These are phyloP conservation scores for Jacaranda mimosifolia DNA, from an alignment of 257 asterid species.

Conservation along the genomic window DNA sequence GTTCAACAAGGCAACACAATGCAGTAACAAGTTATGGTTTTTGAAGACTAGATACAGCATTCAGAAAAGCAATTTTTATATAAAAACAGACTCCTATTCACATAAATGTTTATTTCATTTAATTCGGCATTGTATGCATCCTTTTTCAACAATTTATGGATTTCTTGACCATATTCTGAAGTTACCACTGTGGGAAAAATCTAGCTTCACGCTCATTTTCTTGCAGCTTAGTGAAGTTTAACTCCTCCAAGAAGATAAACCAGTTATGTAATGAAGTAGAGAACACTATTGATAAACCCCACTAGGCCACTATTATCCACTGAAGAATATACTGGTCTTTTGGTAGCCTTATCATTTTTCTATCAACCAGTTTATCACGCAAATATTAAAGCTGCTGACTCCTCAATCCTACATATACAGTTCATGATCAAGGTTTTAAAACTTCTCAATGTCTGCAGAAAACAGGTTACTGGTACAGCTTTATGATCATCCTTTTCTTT, in stretches of 20 bases:
- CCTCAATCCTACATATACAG: neutral
- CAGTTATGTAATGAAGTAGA: neutral
- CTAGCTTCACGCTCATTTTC: neutral
- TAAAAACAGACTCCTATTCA: constrained; percentile 19
- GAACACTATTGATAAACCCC: too few species aligned
- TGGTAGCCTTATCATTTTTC: too few species aligned
- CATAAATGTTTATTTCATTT: neutral
- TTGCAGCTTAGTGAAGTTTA: constrained; percentile 8
- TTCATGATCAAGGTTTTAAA: constrained; percentile 19
- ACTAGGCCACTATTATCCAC: too few species aligned
- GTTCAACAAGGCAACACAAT: neutral
- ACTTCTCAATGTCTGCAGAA: too few species aligned
- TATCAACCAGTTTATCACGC: too few species aligned
- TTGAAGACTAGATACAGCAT: too few species aligned
- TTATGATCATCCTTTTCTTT: too few species aligned
- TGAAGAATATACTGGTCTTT: too few species aligned
- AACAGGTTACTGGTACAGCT: too few species aligned
- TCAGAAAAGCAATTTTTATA: neutral
- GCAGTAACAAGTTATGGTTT: too few species aligned
- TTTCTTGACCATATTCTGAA: neutral
- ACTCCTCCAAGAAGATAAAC: neutral
- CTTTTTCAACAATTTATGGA: neutral
- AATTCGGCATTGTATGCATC: neutral
- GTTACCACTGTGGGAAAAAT: neutral
- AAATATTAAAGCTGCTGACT: too few species aligned